Evolutionary conservation across 371 early-diverging fungal species (phyloP), one percentile per base, ranked within the genome.

Genomic region (Batkoa obscura): DNA sequence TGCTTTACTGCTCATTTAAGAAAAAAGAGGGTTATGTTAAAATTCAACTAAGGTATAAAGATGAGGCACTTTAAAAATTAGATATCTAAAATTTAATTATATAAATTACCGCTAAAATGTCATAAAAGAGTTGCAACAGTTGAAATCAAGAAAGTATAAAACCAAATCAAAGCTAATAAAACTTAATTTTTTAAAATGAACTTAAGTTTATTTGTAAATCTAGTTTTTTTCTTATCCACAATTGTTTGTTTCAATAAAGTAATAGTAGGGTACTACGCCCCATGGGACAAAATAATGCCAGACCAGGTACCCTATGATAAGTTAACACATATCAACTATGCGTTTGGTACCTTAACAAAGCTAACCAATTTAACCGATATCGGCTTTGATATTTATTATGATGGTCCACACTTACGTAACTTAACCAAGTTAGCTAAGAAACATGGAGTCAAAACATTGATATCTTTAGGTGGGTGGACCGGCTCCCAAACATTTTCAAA

Each of bases 401-500:
- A 41, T 0, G 61, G 58, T 33, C 52, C 52, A 12, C 39, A 62
- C 31, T 15, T 66, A 50, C 47, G 32, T 4, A 55, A 62, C 2
- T 58, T 66, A 6, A 59, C 60, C 3, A 37, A 46, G 5, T 10
- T 2, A 42, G 53, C 43, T 41, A 13, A 54, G 8, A 54, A 12
- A 13, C 17, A 50, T 6, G 8, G 15, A 10, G 55, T 55, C 23
- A 23, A 23, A 23, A 23, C 23, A 23, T 23, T 23, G 23, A 23
- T 23, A 23, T 23, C 23, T 23, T 23, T 23, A 23, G 86, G 87
- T 46, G 87, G 87, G 2, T 87, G 85, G 81, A 78, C 78, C 51
- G 84, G 82, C 30, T 78, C 80, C 3, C 62, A 74, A 43, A 61
- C 66, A n/a, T 82, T 85, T 65, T 76, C 78, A 2, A 60, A 68